Percentiles rank a stretch among this genome's conserved stretches.
phyloP scores from a whole-genome alignment of 2,329 filamentous ascomycete genomes.

The Phialophora chinensis region DNA sequence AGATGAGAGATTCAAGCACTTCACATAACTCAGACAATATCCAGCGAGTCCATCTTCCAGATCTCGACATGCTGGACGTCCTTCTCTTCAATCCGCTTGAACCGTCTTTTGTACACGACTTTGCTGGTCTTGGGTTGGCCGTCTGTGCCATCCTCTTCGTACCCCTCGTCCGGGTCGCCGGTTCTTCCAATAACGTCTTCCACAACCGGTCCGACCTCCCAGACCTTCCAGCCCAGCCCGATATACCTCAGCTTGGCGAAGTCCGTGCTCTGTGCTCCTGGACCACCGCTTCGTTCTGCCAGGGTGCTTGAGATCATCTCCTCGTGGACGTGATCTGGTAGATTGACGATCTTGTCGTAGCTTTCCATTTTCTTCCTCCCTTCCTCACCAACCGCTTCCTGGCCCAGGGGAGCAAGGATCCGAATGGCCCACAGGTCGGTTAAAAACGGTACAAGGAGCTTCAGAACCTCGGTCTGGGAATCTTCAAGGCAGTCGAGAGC shows the following conservation, averaged over 20 bases:
- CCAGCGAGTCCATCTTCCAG: slow-evolving; percentile 51
- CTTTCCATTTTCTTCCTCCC: slow-evolving; percentile 30
- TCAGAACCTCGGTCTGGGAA: slow-evolving; percentile 24
- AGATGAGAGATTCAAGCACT: not conserved
- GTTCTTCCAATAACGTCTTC: slow-evolving; percentile 29
- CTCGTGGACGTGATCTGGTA: slow-evolving; percentile 27
- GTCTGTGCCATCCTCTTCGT: slow-evolving; percentile 7
- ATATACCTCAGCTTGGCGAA: slow-evolving; percentile 32
- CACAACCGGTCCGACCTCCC: slow-evolving; percentile 26
- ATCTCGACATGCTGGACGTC: slow-evolving; percentile 52
- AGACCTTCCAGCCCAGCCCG: slow-evolving; percentile 33
- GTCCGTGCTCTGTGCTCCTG: slow-evolving; percentile 2
- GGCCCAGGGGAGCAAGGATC: slow-evolving; percentile 45
- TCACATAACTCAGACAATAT: slow-evolving; percentile 37
- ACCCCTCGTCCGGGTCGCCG: slow-evolving; percentile 12
- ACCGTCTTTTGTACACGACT: slow-evolving; percentile 43
- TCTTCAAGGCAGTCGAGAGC: slow-evolving; percentile 48
- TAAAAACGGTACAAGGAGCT: slow-evolving; percentile 39
- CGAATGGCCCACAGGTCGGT: slow-evolving; percentile 45
- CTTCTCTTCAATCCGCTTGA: slow-evolving; percentile 49
- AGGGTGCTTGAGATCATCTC: slow-evolving; percentile 20
- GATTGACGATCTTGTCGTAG: slow-evolving; percentile 16
- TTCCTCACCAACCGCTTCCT: not conserved
- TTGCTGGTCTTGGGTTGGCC: slow-evolving; percentile 36
- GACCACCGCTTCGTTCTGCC: not conserved